These are phyloP conservation scores for Quillaja saponaria DNA, from an alignment of 306 rosid genomes.

Conservation along the genomic window DNA sequence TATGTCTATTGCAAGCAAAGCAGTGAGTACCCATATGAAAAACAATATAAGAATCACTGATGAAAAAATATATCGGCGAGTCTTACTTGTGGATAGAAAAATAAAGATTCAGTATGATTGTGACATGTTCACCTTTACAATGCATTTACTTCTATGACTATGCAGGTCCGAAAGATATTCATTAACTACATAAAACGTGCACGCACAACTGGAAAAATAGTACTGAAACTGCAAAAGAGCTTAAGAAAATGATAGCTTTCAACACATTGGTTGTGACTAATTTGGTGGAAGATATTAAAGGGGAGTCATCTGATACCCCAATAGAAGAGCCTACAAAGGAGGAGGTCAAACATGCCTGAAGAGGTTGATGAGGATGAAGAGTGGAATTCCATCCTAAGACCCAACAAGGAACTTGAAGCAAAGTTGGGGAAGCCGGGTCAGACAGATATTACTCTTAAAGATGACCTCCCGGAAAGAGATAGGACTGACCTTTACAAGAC, in stretches of 20 bases:
- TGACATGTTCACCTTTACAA: background rate
- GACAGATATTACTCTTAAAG: slow-evolving; percentile 89
- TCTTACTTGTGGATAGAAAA: too few species aligned
- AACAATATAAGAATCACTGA: slow-evolving; percentile 20
- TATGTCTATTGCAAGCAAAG: slow-evolving; percentile 92
- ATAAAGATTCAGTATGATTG: too few species aligned
- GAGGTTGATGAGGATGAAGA: slow-evolving; percentile 60
- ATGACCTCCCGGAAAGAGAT: slow-evolving; percentile 84
- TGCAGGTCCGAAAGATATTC: slow-evolving; percentile 76
- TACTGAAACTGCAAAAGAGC: slow-evolving; percentile 82
- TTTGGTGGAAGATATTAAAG: slow-evolving; percentile 89
- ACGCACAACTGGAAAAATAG: slow-evolving; percentile 74
- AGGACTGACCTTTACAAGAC: slow-evolving; percentile 89
- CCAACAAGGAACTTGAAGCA: slow-evolving; percentile 58
- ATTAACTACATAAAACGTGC: slow-evolving; percentile 78
- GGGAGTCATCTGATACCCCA: slow-evolving; percentile 64
- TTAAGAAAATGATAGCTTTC: slow-evolving; percentile 89
- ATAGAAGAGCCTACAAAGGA: slow-evolving; percentile 65
- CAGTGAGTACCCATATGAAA: slow-evolving; percentile 59
- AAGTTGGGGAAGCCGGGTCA: slow-evolving; percentile 87
- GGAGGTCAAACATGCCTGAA: slow-evolving; percentile 28
- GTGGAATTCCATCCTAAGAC: slow-evolving; percentile 76
- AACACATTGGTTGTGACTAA: slow-evolving; percentile 88
- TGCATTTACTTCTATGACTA: slow-evolving; percentile 28
- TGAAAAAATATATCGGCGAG: background rate